Percentiles rank a stretch among this genome's conserved stretches.
Evolutionary conservation across 257 asterid genomes (phyloP).

Genomic region (Haberlea rhodopensis): DNA sequence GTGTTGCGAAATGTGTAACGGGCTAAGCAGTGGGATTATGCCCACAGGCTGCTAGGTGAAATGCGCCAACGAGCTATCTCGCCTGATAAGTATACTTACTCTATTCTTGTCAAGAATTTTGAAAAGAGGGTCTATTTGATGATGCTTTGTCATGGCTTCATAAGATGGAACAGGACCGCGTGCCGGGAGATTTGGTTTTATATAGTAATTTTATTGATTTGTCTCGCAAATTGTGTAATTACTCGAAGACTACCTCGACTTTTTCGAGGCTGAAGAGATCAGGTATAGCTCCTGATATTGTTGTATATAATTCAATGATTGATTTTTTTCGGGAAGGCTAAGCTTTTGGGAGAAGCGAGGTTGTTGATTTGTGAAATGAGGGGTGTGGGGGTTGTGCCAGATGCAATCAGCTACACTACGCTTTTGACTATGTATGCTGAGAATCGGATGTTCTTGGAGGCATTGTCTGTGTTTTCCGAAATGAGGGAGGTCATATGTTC

Average conservation of each 20-base stretch:
- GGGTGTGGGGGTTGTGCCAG: slow-evolving; percentile 56
- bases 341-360: slow-evolving; percentile 77
- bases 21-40: slow-evolving; percentile 72
- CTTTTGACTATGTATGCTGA: slow-evolving; percentile 71
- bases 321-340: slow-evolving; percentile 96
- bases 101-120: slow-evolving; percentile 76
- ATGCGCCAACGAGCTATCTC: slow-evolving; percentile 75
- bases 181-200: slow-evolving; percentile 81
- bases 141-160: slow-evolving; percentile 97
- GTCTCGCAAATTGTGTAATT: slow-evolving; percentile 74
- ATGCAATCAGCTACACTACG: slow-evolving; percentile 82
- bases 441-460: slow-evolving; percentile 73
- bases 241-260: slow-evolving; percentile 78
- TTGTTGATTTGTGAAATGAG: slow-evolving; percentile 70
- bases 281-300: slow-evolving; percentile 76
- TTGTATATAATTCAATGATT: slow-evolving; percentile 85
- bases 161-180: slow-evolving; percentile 82
- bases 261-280: slow-evolving; percentile 73
- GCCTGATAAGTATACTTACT: slow-evolving; percentile 87
- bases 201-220: slow-evolving; percentile 85
- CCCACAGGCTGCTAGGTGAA: slow-evolving; percentile 86
- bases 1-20: slow-evolving; percentile 78
- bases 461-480: slow-evolving; percentile 68
- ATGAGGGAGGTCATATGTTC: slow-evolving; percentile 67
- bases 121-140: slow-evolving; percentile 82